Percentiles rank a stretch among this genome's conserved stretches.
phyloP scores from a whole-genome alignment of 129 eudicot genomes.

The Artemisia tridentata region DNA sequence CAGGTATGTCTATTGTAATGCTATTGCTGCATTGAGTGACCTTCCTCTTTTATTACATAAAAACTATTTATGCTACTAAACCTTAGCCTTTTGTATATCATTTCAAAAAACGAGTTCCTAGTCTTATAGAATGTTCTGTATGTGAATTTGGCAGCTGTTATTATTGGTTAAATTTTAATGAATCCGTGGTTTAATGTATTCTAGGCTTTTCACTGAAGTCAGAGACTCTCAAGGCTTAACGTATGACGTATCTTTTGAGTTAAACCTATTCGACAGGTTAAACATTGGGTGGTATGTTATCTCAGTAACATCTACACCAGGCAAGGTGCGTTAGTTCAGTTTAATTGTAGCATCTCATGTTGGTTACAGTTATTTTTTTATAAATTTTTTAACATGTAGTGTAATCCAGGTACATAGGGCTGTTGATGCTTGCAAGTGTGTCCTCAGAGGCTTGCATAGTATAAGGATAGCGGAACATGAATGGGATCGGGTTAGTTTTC shows the following conservation, averaged over 20 bases:
- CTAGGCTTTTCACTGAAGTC: constrained; percentile 92
- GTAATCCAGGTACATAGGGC: constrained; percentile 78
- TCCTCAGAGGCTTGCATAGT: constrained; percentile 84
- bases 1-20: constrained; percentile 43
- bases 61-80: no score
- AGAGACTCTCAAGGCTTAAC: constrained; percentile 98
- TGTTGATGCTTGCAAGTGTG: constrained; percentile 96
- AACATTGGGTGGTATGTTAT: constrained; percentile 96
- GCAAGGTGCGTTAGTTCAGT: constrained; percentile 52
- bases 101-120: neutral
- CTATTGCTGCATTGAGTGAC: neutral
- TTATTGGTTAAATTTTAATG: no score
- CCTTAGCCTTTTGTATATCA: neutral
- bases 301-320: constrained; percentile 96
- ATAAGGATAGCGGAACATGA: constrained; percentile 75
- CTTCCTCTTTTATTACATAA: neutral
- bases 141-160: neutral
- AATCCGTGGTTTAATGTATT: neutral
- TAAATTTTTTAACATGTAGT: constrained; percentile 10
- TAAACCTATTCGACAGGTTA: constrained; percentile 88
- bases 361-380: neutral
- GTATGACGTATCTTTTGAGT: constrained; percentile 91
- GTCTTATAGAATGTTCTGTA: neutral
- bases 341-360: neutral
- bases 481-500: constrained; percentile 81